Percentiles rank a stretch among this genome's conserved stretches.
These are phyloP conservation scores for Apophysomyces elegans DNA, from an alignment of 371 early-diverging fungal species.

Conservation along the genomic window DNA sequence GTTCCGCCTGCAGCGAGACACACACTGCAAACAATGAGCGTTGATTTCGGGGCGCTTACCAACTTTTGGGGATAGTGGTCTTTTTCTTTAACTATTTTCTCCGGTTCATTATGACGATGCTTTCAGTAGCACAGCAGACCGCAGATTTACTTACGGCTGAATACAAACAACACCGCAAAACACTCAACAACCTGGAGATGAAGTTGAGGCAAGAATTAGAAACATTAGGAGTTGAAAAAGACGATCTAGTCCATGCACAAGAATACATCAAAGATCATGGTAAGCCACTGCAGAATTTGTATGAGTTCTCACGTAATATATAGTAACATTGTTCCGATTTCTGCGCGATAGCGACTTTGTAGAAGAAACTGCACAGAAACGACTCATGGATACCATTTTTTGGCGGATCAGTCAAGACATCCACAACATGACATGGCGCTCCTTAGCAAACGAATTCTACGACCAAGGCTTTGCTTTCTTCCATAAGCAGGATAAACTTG, in stretches of 20 bases:
- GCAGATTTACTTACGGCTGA: slow-evolving; percentile 27
- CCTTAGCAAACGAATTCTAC: slow-evolving; percentile 40
- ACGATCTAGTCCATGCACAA: slow-evolving; percentile 31
- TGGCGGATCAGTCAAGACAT: slow-evolving; percentile 43
- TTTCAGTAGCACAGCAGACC: slow-evolving; percentile 23
- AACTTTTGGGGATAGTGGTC: background rate
- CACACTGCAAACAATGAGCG: background rate
- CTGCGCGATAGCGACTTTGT: slow-evolving; percentile 21
- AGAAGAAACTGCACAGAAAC: slow-evolving; percentile 16
- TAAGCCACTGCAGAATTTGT: slow-evolving; percentile 5
- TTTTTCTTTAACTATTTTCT: slow-evolving; percentile 2
- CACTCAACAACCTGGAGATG: slow-evolving; percentile 16
- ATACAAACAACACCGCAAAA: slow-evolving; percentile 25
- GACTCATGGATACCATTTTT: slow-evolving; percentile 43
- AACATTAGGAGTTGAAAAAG: slow-evolving; percentile 17
- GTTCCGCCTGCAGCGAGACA: background rate
- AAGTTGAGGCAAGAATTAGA: slow-evolving; percentile 26
- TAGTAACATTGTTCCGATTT: slow-evolving; percentile 37
- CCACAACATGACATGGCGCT: slow-evolving; percentile 28
- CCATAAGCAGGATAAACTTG: slow-evolving; percentile 44
- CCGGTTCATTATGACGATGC: slow-evolving; percentile 11
- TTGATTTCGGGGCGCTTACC: background rate
- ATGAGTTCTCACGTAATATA: background rate
- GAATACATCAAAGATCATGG: slow-evolving; percentile 38
- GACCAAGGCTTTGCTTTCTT: slow-evolving; percentile 44